Evolutionary conservation across 2,329 filamentous ascomycete species (phyloP), one percentile per base, ranked within the genome.

Genomic region (Coleophoma crateriformis): DNA sequence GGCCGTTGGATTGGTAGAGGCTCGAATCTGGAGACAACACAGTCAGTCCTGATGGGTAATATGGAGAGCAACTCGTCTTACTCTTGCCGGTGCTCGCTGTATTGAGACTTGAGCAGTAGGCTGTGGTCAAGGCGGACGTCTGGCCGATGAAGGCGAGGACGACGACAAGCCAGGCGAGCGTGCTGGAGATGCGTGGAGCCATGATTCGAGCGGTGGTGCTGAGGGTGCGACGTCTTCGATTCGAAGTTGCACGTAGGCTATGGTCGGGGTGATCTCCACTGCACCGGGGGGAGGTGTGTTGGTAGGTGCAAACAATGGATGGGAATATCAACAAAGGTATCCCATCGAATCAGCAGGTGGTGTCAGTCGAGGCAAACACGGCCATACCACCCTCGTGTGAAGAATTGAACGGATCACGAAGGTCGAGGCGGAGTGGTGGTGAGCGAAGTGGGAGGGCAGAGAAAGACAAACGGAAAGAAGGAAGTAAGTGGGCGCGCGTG

Each of bases 1-100:
- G 75, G 32, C 87, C 87, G 58, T 88, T 82, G 17, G 85, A 87
- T 64, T 90, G 85, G 53, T 68, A 85, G 55, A 75, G 76, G 53
- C 73, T 78, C 33, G 64, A 61, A 55, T 80, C 81, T 84, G 52
- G 27, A 10, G 27, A 10, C 27, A 27, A 2, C 6, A 10, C 6
- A 27, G 27, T 27, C 13, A n/a, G 46, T n/a, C 20, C 53, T 47
- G 52, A 50, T 19, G 37, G 15, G 47, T 52, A 53, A 47, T 40
- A 51, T 44, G 48, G 35, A 50, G 20, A 32, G 17, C 13, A 7
- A 7, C 27, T 27, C 27, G 38, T 70, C 74, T 64, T 64, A 76
- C 74, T 72, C n/a, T 62, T 63, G 48, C 50, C 43, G 27, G 66
- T 70, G 13, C 63, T 61, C 14, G 65, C 73, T 1, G 75, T 78